phyloP scores from a whole-genome alignment of 2,329 filamentous ascomycete genomes.

The Neocatenulostroma microsporum region DNA sequence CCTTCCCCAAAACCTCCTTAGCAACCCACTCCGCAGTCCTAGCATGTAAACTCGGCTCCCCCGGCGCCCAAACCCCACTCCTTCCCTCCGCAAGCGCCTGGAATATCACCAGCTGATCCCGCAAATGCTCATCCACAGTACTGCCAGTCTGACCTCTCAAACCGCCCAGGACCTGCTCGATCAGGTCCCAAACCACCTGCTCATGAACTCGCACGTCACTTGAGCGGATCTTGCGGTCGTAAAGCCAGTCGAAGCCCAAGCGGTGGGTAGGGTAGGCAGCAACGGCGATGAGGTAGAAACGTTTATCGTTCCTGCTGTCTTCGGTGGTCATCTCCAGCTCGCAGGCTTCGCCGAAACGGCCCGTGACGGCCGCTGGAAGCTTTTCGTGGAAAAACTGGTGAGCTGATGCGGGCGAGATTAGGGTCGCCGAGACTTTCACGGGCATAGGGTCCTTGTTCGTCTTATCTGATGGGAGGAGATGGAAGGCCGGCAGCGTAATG shows the following conservation, averaged over 20 bases:
- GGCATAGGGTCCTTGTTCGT: constrained; percentile 1
- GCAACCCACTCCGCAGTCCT: constrained; percentile 41
- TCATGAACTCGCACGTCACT: constrained; percentile 4
- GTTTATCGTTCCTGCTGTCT: constrained; percentile 17
- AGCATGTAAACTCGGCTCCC: constrained; percentile 38
- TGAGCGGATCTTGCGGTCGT: constrained; percentile 30
- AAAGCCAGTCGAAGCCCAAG: constrained; percentile 46
- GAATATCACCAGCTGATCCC: constrained; percentile 54
- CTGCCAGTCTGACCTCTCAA: constrained; percentile 41
- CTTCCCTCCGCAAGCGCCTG: constrained; percentile 46
- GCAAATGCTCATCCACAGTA: constrained; percentile 47
- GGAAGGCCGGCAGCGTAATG: constrained; percentile 30
- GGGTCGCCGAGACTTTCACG: constrained; percentile 26
- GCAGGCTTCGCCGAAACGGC: constrained; percentile 11
- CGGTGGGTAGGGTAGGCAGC: constrained; percentile 32
- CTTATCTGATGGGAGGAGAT: constrained; percentile 20
- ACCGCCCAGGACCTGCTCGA: constrained; percentile 37
- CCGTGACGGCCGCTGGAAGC: constrained; percentile 7
- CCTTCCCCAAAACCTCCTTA: constrained; percentile 31
- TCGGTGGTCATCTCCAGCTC: constrained; percentile 14
- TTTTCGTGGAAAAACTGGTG: constrained; percentile 22
- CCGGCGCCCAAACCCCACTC: constrained; percentile 25
- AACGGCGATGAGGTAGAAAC: constrained; percentile 49
- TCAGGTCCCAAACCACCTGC: constrained; percentile 33
- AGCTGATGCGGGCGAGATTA: constrained; percentile 30